Evolutionary conservation across 495 filamentous ascomycete genomes (phyloP).

Genomic region (Chlorociboria aeruginascens): DNA sequence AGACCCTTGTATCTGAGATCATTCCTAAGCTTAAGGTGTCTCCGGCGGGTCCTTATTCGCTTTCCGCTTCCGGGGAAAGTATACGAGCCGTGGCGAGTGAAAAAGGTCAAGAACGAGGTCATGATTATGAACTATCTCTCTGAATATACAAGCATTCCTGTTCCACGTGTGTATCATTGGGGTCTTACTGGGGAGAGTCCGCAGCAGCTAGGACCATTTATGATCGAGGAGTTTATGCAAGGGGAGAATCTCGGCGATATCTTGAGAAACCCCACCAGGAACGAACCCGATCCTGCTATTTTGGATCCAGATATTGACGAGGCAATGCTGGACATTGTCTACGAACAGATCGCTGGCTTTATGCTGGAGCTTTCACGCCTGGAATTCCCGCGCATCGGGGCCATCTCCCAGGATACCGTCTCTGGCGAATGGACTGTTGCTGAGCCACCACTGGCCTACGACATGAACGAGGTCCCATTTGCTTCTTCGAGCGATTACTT

Average conservation of each 20-base stretch:
- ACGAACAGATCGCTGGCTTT: conserved; percentile 26
- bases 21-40: too few species aligned
- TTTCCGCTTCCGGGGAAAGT: conserved; percentile 18
- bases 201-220: conserved; percentile 30
- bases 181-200: conserved; percentile 25
- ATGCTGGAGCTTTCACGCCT: conserved; percentile 28
- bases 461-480: conserved; percentile 28
- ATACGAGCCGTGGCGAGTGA: conserved; percentile 17
- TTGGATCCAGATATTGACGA: conserved; percentile 26
- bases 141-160: conserved; percentile 29
- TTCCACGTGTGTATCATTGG: conserved; percentile 28
- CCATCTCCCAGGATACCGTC: conserved; percentile 23
- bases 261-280: conserved; percentile 20
- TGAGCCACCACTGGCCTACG: conserved; percentile 26
- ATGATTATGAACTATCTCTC: conserved; percentile 23
- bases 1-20: too few species aligned
- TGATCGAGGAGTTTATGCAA: conserved; percentile 33
- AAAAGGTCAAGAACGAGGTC: conserved; percentile 32
- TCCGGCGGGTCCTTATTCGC: conserved; percentile 16
- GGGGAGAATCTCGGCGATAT: conserved; percentile 17
- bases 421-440: conserved; percentile 22
- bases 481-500: conserved; percentile 6
- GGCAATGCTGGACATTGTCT: conserved; percentile 21
- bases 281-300: conserved; percentile 21
- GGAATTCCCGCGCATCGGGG: conserved; percentile 25